A percentile compares a stretch with the other conserved stretches of the same genome.
Conservation (phyloP, 2,329 filamentous ascomycete species). For the Calonectria pseudoreteaudii region DNA sequence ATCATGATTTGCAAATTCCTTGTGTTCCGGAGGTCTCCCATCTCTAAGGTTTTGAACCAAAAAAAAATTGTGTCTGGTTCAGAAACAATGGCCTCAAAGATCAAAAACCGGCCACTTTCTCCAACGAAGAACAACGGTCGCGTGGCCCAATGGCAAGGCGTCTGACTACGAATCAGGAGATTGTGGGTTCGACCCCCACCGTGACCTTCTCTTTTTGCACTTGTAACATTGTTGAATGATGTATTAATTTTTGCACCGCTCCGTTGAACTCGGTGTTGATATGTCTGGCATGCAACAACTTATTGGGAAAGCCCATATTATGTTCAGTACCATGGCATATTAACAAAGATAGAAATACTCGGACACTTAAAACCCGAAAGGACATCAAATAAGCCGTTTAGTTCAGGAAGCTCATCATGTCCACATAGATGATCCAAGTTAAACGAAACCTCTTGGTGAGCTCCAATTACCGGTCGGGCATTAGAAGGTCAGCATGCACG, state of each 20-base stretch:
- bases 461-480: not conserved
- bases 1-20: not conserved
- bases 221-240: not conserved
- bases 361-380: not conserved
- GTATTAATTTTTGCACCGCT: not conserved
- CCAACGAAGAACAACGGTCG: slow-evolving; percentile 2
- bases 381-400: not conserved
- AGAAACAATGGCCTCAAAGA: not conserved
- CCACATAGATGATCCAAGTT: not conserved
- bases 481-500: not conserved
- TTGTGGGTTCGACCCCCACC: slow-evolving; percentile 47
- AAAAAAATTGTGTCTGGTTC: no score
- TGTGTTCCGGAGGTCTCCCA: no score
- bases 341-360: not conserved
- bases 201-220: slow-evolving; percentile 25
- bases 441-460: not conserved
- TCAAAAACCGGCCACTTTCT: not conserved
- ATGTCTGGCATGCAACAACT: not conserved
- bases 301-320: not conserved
- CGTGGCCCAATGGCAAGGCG: slow-evolving; percentile 49
- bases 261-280: not conserved
- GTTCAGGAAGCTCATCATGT: not conserved
- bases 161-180: slow-evolving; percentile 51
- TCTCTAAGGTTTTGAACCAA: not conserved
- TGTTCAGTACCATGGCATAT: not conserved